A percentile compares a stretch with the other conserved stretches of the same genome.
These are phyloP conservation scores for Coelastrella sp. DNA, from an alignment of 139 green algal genomes.

Conservation along the genomic window DNA sequence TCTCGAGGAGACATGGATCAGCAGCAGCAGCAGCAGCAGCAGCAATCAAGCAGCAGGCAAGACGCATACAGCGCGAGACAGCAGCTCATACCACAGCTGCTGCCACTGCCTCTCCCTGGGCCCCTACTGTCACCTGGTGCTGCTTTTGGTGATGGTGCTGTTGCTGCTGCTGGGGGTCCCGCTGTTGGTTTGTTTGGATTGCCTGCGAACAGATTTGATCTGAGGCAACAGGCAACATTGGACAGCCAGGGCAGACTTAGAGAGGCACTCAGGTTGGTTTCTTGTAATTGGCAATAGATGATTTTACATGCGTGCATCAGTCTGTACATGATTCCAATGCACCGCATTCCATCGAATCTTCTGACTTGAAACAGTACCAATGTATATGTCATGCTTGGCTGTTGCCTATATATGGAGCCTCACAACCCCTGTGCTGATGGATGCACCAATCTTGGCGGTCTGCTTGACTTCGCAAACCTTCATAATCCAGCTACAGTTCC, in stretches of 20 bases:
- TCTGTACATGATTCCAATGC: no score
- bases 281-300: not conserved
- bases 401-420: no score
- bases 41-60: conserved; percentile 2
- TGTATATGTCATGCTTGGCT: no score
- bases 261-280: conserved; percentile 71
- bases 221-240: conserved; percentile 41
- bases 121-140: conserved; percentile 4
- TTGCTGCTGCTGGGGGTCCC: not conserved
- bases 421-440: no score
- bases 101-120: not conserved
- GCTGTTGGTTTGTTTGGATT: conserved; percentile 49
- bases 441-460: no score
- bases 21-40: conserved; percentile 41
- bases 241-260: conserved; percentile 52
- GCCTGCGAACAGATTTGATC: conserved; percentile 50
- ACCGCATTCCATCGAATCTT: no score
- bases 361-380: no score
- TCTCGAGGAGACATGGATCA: conserved; percentile 68
- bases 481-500: no score
- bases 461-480: no score
- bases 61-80: not conserved
- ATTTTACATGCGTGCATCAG: not conserved
- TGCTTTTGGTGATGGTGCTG: conserved; percentile 28
- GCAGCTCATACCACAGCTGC: conserved; percentile 24